Conservation (phyloP, 306 rosid species). For the Prunus armeniaca region DNA sequence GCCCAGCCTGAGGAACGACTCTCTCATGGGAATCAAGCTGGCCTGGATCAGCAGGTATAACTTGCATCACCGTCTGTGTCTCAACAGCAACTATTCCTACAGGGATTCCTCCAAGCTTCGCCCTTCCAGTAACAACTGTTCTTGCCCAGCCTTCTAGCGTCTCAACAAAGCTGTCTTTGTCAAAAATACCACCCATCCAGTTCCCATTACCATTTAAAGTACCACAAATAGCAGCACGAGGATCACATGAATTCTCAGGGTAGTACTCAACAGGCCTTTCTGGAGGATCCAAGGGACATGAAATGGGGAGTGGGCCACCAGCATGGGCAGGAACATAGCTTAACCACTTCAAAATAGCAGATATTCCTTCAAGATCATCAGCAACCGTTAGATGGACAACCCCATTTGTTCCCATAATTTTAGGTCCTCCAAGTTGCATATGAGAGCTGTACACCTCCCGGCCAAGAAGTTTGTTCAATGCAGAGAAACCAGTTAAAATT, state of each 20-base stretch:
- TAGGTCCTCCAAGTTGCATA: constrained; percentile 99
- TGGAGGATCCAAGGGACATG: constrained; percentile 79
- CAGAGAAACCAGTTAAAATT: constrained; percentile 94
- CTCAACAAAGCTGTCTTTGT: constrained; percentile 94
- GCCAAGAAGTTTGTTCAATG: constrained; percentile 95
- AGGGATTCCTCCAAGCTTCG: constrained; percentile 99
- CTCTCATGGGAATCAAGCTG: constrained; percentile 97
- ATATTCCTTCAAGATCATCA: constrained; percentile 93
- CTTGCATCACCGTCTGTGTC: constrained; percentile 97
- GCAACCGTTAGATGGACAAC: constrained; percentile 96
- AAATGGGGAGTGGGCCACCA: constrained; percentile 85
- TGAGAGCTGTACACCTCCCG: constrained; percentile 99
- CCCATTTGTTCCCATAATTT: constrained; percentile 98
- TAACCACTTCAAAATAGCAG: constrained; percentile 94
- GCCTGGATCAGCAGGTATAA: constrained; percentile 99
- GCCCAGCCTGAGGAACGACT: constrained; percentile 99
- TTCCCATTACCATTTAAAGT: constrained; percentile 54
- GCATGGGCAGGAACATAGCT: constrained; percentile 83
- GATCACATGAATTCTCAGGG: constrained; percentile 93
- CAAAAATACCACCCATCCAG: constrained; percentile 96
- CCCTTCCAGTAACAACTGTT: constrained; percentile 96
- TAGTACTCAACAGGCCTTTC: constrained; percentile 78
- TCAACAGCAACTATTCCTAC: constrained; percentile 94
- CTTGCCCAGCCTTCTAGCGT: constrained; percentile 99
- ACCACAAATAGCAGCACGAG: constrained; percentile 91